Conservation (phyloP, 2,329 filamentous ascomycete genomes). For the Acrocalymma vagum region DNA sequence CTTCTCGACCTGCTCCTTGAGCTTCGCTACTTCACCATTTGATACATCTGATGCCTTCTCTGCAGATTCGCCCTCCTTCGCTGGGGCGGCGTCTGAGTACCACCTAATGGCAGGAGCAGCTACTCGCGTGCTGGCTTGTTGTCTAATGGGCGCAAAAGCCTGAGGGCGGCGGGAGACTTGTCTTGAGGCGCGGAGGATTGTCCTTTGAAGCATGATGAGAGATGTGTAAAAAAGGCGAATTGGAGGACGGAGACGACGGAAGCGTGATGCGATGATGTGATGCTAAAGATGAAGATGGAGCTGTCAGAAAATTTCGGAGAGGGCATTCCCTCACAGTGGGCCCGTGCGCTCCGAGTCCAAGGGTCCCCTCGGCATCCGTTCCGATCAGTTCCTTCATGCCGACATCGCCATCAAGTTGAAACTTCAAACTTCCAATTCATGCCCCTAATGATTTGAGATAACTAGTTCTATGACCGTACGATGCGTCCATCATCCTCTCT, state of each 20-base stretch:
- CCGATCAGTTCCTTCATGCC: slow-evolving; percentile 20
- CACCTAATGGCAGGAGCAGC: slow-evolving; percentile 47
- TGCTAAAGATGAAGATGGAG: slow-evolving; percentile 1
- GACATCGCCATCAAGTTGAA: too few species aligned
- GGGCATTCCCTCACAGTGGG: slow-evolving; percentile 8
- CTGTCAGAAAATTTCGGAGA: slow-evolving; percentile 19
- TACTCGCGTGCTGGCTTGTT: slow-evolving; percentile 41
- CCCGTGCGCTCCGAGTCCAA: slow-evolving; percentile 26
- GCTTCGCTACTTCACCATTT: slow-evolving; percentile 35
- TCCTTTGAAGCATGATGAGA: slow-evolving; percentile 59
- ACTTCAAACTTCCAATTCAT: slow-evolving; percentile 1
- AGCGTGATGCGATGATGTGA: slow-evolving; percentile 16
- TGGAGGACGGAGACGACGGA: slow-evolving; percentile 2
- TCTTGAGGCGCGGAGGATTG: slow-evolving; percentile 57
- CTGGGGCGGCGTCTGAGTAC: slow-evolving; percentile 57
- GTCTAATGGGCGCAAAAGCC: slow-evolving; percentile 47
- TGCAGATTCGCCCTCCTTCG: slow-evolving; percentile 49
- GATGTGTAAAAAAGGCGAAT: slow-evolving; percentile 14
- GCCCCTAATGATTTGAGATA: background rate
- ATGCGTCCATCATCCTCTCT: slow-evolving; percentile 30
- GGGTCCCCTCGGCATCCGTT: slow-evolving; percentile 31
- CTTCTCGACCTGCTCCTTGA: slow-evolving; percentile 73
- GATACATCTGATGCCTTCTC: slow-evolving; percentile 57
- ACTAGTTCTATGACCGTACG: slow-evolving; percentile 24
- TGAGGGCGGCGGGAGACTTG: slow-evolving; percentile 52